Evolutionary conservation across 495 filamentous ascomycete genomes (phyloP), one percentile per base, ranked within the genome.

Genomic region (Tuber magnatum): DNA sequence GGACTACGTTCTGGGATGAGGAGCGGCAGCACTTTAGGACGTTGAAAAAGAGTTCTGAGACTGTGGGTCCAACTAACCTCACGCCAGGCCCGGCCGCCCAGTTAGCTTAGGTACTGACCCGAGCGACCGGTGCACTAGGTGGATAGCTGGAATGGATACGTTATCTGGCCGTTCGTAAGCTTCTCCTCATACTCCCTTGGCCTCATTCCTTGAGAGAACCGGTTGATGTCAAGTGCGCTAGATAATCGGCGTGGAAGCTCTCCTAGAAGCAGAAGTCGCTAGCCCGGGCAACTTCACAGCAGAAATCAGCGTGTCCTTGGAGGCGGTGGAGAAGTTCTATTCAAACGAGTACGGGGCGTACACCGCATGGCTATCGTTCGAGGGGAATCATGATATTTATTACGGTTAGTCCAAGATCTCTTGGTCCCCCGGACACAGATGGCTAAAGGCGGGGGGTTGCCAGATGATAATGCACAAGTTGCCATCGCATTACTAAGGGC

Each of bases 391-490:
- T 18, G 80, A 81, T 74, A 77, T 81, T 41, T 81, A 81, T 46
- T 81, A 81, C 39, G 80, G 80, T 81, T 65, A 14, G 79, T 41
- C 48, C 20, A 44, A 38, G n/a, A 16, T 24, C 44, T 14, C n/a
- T n/a, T 12, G 12, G 12, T 0, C 32, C 32, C 4, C 41, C 9
- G n/a, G 41, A 42, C 18, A 40, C 14, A 39, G 32, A 38, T n/a
- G 7, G 32, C 39, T 39, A 71, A 73, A 56, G 44, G 12, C 24
- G 51, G 51, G n/a, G 22, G n/a, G 51, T 78, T 41, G 14, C 40
- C 43, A 79, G 80, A 82, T 40, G 80, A 82, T 71, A 81, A 82
- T 56, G 80, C 80, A 14, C 80, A 82, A 44, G 74, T 82, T 22
- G 80, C 78, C 7, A 79, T 82, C 48, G 74, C 77, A 16, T 72